Evolutionary conservation across 768 basidiomycete species (phyloP).

Genomic region (Brasilioporus rufonigricans): DNA sequence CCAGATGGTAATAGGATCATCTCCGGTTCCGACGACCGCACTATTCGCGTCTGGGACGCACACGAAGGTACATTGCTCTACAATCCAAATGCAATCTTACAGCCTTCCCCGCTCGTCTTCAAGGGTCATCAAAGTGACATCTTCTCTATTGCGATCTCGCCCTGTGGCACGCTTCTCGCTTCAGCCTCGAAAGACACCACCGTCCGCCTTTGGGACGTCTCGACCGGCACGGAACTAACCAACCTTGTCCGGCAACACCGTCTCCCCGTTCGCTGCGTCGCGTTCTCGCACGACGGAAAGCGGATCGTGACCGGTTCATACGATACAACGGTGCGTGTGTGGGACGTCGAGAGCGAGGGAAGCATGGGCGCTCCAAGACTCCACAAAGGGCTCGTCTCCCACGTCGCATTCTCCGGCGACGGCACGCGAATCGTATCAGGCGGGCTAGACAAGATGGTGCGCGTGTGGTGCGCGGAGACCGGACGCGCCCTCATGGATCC

Average conservation of each 20-base stretch:
- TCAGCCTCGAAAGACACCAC: conserved; percentile 32
- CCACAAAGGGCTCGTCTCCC: conserved; percentile 29
- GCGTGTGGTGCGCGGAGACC: conserved; percentile 27
- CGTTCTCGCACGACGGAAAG: conserved; percentile 28
- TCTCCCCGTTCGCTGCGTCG: conserved; percentile 22
- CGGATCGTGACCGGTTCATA: conserved; percentile 27
- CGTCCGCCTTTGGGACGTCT: conserved; percentile 31
- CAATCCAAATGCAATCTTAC: conserved; percentile 2
- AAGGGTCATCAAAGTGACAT: conserved; percentile 24
- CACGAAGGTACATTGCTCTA: conserved; percentile 17
- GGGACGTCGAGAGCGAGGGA: conserved; percentile 30
- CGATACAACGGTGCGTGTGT: conserved; percentile 30
- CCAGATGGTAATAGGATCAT: conserved; percentile 29
- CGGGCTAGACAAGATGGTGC: conserved; percentile 28
- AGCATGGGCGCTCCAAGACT: conserved; percentile 23
- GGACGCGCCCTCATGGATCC: conserved; percentile 21
- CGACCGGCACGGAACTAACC: conserved; percentile 17
- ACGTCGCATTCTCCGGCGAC: conserved; percentile 28
- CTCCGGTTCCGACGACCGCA: conserved; percentile 31
- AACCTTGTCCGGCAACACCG: conserved; percentile 30
- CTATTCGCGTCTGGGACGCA: conserved; percentile 31
- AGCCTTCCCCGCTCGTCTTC: conserved; percentile 15
- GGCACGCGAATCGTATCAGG: conserved; percentile 31
- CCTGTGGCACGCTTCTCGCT: conserved; percentile 27
- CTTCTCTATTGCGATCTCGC: conserved; percentile 30